Evolutionary conservation across 306 rosid species (phyloP).

Genomic region (Castanea crenata): DNA sequence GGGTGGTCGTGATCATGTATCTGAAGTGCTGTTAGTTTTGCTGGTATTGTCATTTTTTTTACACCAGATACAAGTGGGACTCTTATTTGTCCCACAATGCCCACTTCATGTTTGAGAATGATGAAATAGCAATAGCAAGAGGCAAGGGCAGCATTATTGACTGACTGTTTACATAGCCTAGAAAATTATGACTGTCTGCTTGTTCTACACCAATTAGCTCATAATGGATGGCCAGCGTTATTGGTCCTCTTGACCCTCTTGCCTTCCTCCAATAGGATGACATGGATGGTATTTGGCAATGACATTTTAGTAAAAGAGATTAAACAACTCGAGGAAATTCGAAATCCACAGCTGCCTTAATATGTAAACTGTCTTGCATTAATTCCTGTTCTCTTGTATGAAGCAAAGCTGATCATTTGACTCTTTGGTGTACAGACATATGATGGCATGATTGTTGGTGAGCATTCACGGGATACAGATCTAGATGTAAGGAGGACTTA

Average conservation of each 20-base stretch:
- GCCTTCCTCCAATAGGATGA: too few species aligned
- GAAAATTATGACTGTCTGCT: not conserved
- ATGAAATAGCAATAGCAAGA: not conserved
- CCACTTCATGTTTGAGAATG: not conserved
- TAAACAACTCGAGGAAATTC: not conserved
- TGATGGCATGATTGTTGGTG: conserved; percentile 98
- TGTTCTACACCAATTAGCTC: not conserved
- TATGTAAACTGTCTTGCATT: not conserved
- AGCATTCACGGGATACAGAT: conserved; percentile 86
- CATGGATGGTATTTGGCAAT: not conserved
- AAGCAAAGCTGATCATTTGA: conserved; percentile 8
- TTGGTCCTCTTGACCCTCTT: not conserved
- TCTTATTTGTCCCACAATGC: not conserved
- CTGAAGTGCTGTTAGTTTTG: not conserved
- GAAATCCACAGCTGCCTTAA: not conserved
- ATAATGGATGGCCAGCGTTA: not conserved
- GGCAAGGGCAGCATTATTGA: not conserved
- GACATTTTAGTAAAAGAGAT: not conserved
- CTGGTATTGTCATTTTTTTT: not conserved
- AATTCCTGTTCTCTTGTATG: not conserved
- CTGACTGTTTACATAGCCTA: not conserved
- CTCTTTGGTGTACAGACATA: conserved; percentile 60
- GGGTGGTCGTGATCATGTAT: too few species aligned
- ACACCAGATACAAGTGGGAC: not conserved
- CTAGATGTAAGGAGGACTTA: conserved; percentile 65